These are phyloP conservation scores for Pholiota molesta DNA, from an alignment of 768 basidiomycete species.

Conservation along the genomic window DNA sequence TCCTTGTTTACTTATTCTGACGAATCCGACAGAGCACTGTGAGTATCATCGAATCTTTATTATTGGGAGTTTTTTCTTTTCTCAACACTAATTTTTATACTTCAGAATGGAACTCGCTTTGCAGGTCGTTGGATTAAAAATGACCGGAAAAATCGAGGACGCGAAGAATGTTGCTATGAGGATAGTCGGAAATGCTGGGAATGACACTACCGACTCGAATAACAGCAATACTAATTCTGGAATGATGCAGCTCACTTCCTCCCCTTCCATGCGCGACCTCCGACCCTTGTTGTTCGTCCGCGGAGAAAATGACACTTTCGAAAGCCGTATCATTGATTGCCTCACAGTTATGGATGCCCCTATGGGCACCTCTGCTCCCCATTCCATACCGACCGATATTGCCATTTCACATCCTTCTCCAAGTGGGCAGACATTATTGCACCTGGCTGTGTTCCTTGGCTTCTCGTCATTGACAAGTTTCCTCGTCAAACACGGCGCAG, in stretches of 20 bases:
- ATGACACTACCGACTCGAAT: constrained; percentile 47
- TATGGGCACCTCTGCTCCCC: constrained; percentile 44
- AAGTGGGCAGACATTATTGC: constrained; percentile 85
- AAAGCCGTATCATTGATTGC: constrained; percentile 78
- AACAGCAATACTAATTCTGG: constrained; percentile 33
- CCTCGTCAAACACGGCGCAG: constrained; percentile 71
- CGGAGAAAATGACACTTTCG: constrained; percentile 65
- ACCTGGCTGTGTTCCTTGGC: constrained; percentile 81
- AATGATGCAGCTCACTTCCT: constrained; percentile 59
- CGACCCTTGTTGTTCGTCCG: constrained; percentile 59
- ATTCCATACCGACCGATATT: constrained; percentile 44
- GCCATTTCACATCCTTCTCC: constrained; percentile 74
- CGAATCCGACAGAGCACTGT: constrained; percentile 88
- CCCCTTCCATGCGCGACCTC: constrained; percentile 50
- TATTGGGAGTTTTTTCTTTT: not conserved
- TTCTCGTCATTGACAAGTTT: constrained; percentile 72
- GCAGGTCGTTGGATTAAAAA: constrained; percentile 93
- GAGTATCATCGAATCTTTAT: constrained; percentile 35
- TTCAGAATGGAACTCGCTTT: constrained; percentile 92
- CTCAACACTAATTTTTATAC: constrained; percentile 14
- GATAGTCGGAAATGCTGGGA: constrained; percentile 78
- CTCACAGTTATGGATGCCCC: constrained; percentile 76
- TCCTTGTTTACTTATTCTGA: constrained; percentile 89
- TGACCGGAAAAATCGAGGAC: constrained; percentile 94
- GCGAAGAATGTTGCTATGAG: constrained; percentile 93